phyloP scores from a whole-genome alignment of 495 filamentous ascomycete species.

The Daldinia loculata region DNA sequence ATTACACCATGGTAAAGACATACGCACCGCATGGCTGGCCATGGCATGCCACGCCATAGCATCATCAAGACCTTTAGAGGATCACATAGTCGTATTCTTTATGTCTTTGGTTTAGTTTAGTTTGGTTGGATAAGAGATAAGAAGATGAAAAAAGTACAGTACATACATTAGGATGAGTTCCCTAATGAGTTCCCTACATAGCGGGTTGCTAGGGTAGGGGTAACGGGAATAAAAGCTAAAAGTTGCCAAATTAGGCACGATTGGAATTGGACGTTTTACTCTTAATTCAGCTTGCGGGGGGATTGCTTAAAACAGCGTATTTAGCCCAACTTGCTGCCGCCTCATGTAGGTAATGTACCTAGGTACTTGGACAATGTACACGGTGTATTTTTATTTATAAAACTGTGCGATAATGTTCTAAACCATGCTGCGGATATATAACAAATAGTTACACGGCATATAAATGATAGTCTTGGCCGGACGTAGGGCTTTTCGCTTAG shows the following conservation, averaged over 20 bases:
- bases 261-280: neutral
- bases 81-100: slow-evolving; percentile 20
- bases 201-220: neutral
- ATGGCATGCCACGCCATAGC: slow-evolving; percentile 1
- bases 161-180: slow-evolving; percentile 11
- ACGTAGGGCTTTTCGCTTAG: neutral
- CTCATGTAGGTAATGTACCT: slow-evolving; percentile 9
- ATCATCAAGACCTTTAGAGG: slow-evolving; percentile 16
- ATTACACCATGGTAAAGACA: neutral
- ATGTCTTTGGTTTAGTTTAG: neutral
- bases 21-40: neutral
- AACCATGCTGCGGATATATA: too few species aligned
- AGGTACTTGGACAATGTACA: neutral
- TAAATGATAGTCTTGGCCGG: neutral
- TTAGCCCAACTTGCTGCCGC: slow-evolving; percentile 38
- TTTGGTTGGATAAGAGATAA: neutral
- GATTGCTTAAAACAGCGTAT: slow-evolving; percentile 17
- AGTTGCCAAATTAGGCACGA: slow-evolving; percentile 21
- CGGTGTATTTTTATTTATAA: neutral
- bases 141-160: slow-evolving; percentile 20
- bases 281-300: neutral
- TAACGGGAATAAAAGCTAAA: slow-evolving; percentile 12
- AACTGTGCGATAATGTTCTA: neutral
- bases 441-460: too few species aligned
- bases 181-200: neutral